Percentiles rank a stretch among this genome's conserved stretches.
Conservation (phyloP, 2,329 filamentous ascomycete species). For the Calonectria crousiana region DNA sequence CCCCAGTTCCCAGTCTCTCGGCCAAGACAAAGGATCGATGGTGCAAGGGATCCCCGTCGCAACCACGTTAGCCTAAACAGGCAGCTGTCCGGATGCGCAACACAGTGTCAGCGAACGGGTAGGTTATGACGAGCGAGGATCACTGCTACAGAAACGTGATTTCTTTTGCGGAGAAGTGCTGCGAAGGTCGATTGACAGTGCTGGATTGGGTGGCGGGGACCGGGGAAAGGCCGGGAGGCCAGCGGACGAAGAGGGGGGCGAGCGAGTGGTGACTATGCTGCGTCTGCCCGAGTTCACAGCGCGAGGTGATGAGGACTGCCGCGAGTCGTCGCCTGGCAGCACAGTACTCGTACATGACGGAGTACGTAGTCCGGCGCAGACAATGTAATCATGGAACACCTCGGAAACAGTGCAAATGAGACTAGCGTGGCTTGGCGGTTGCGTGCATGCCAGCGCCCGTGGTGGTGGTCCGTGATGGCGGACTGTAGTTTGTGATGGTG, state of each 20-base stretch:
- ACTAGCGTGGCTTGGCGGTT: conserved; percentile 25
- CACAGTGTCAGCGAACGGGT: conserved; percentile 36
- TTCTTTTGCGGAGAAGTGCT: conserved; percentile 7
- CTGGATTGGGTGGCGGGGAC: conserved; percentile 31
- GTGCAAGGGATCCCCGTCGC: conserved; percentile 28
- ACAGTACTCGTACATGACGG: conserved; percentile 2
- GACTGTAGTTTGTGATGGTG: conserved; percentile 17
- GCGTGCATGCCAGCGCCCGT: conserved; percentile 32
- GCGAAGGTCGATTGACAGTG: conserved; percentile 28
- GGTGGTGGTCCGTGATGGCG: conserved; percentile 24
- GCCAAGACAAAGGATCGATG: conserved; percentile 26
- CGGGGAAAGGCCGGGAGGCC: conserved; percentile 1
- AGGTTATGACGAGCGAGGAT: conserved; percentile 17
- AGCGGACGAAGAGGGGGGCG: background rate
- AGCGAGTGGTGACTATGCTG: conserved; percentile 13
- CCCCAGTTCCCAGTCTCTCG: conserved; percentile 21
- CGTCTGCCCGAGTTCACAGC: conserved; percentile 1
- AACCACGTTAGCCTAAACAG: conserved; percentile 38
- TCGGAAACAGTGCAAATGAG: conserved; percentile 28
- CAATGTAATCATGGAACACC: conserved; percentile 27
- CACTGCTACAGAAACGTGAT: conserved; percentile 22
- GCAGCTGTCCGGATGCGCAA: conserved; percentile 39
- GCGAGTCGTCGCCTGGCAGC: conserved; percentile 6
- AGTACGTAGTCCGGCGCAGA: conserved; percentile 8
- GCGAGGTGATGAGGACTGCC: conserved; percentile 15